Conservation (phyloP, 2,329 filamentous ascomycete genomes). For the Stemphylium beticola region DNA sequence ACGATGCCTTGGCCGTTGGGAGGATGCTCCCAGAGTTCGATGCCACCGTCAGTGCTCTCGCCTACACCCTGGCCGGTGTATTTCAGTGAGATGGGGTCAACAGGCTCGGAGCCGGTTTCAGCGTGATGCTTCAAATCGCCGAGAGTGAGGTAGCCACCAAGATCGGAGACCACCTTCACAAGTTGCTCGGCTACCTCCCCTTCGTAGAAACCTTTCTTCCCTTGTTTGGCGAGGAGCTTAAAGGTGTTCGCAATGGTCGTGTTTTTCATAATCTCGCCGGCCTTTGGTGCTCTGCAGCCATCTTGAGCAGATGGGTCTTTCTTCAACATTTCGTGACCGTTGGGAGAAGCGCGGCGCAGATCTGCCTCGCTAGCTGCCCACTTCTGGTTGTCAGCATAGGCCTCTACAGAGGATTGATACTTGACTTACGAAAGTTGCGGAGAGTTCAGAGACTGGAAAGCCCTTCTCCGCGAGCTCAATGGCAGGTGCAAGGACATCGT, state of each 20-base stretch:
- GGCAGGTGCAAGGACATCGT: constrained; percentile 80
- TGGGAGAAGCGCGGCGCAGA: constrained; percentile 79
- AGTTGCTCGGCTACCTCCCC: constrained; percentile 83
- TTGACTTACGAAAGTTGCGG: constrained; percentile 68
- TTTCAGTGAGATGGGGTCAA: constrained; percentile 82
- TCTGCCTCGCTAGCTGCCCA: constrained; percentile 71
- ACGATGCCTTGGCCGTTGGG: constrained; percentile 97
- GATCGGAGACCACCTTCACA: constrained; percentile 75
- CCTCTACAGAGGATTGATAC: background rate
- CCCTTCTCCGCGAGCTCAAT: constrained; percentile 87
- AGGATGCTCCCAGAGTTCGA: constrained; percentile 95
- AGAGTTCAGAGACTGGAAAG: constrained; percentile 85
- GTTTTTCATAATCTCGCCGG: constrained; percentile 90
- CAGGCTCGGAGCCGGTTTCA: constrained; percentile 74
- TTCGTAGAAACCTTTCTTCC: constrained; percentile 90
- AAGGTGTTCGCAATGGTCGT: constrained; percentile 83
- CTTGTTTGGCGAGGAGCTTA: constrained; percentile 75
- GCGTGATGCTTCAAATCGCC: constrained; percentile 83
- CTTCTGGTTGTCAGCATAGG: constrained; percentile 53
- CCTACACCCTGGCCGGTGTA: constrained; percentile 71
- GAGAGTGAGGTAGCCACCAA: constrained; percentile 78
- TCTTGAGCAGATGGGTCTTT: constrained; percentile 69
- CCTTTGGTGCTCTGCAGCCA: constrained; percentile 74
- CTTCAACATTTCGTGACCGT: constrained; percentile 87
- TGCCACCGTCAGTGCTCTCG: constrained; percentile 59